Evolutionary conservation across 2,329 filamentous ascomycete genomes (phyloP), one percentile per base, ranked within the genome.

Genomic region (Alternaria ventricosa): DNA sequence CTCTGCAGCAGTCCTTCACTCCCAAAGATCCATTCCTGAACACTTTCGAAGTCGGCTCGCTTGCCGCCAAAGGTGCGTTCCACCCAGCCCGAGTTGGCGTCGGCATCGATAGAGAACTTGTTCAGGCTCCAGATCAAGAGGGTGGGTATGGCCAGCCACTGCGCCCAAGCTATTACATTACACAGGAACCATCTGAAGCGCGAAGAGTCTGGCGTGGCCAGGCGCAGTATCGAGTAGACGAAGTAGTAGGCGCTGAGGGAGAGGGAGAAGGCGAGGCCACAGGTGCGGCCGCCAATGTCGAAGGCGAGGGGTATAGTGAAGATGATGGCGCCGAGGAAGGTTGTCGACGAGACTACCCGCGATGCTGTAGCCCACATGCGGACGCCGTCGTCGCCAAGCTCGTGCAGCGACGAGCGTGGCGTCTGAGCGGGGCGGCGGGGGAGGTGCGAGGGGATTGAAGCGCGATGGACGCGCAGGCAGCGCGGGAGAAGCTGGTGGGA

Each of bases 301-400:
- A 98, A 98, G 75, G 95, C 93, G 78, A 99, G 90, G 66, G 96
- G 96, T 79, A 99, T 96, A 66, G 94, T 97, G 78, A 98, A 92
- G 78, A 98, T 90, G 80, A 97, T 94, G 82, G 92, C 92, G 82
- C 94, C 87, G 74, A 98, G 89, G 83, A 97, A 98, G 82, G 93
- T 82, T 78, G 90, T 86, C 82, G 93, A 93, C 77, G 93, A 93
- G 73, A 94, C 79, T 79, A 91, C 87, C 79, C 91, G 90, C 81
- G 94, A 89, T 81, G 95, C 43, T n/a, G 60, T 60, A 49, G 60
- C 86, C 91, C 91, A 94, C 92, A 97, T 97, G 83, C 83, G 81
- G 81, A 76, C 75, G 80, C 79, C 69, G 74, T 69, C 69, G 20
- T 76, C 81, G 82, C 81, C 80, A 79, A 84, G 80, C 81, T 83